phyloP scores from a whole-genome alignment of 495 filamentous ascomycete genomes.

The Penicillium cosmopolitanum region DNA sequence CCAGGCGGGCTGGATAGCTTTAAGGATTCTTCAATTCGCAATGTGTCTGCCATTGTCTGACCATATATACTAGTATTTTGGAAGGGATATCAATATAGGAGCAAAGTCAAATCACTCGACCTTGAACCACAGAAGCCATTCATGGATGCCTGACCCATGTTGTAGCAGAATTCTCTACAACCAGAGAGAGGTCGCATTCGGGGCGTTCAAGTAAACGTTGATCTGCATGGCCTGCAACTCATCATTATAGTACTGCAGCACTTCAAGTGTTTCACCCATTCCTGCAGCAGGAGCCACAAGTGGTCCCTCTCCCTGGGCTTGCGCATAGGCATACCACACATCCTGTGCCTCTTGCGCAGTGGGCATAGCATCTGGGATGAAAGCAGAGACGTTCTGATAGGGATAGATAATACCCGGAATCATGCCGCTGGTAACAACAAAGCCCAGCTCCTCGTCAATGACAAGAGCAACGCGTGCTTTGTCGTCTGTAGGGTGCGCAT shows the following conservation, averaged over 20 bases:
- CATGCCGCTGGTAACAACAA: slow-evolving; percentile 13
- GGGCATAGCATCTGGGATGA: slow-evolving; percentile 12
- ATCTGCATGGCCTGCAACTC: slow-evolving; percentile 17
- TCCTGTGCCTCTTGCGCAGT: slow-evolving; percentile 11
- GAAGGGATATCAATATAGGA: no score
- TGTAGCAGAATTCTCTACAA: background rate
- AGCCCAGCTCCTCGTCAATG: slow-evolving; percentile 16
- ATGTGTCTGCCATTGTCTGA: no score
- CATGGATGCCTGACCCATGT: background rate
- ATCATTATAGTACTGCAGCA: slow-evolving; percentile 16
- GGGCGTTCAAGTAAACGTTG: slow-evolving; percentile 18
- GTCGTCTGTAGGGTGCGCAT: slow-evolving; percentile 6
- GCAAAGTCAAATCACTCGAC: no score
- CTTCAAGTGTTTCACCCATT: slow-evolving; percentile 14
- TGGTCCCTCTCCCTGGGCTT: background rate
- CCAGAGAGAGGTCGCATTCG: slow-evolving; percentile 13
- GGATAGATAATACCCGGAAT: slow-evolving; percentile 13
- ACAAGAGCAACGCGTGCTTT: slow-evolving; percentile 11
- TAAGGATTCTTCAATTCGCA: no score
- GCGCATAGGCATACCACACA: slow-evolving; percentile 9
- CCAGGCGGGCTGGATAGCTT: no score
- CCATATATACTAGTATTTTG: no score
- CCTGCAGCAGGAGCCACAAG: slow-evolving; percentile 1
- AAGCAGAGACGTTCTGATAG: slow-evolving; percentile 16
- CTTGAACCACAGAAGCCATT: no score